phyloP scores from a whole-genome alignment of 345 rosid genomes.

The Syzygium aromaticum region DNA sequence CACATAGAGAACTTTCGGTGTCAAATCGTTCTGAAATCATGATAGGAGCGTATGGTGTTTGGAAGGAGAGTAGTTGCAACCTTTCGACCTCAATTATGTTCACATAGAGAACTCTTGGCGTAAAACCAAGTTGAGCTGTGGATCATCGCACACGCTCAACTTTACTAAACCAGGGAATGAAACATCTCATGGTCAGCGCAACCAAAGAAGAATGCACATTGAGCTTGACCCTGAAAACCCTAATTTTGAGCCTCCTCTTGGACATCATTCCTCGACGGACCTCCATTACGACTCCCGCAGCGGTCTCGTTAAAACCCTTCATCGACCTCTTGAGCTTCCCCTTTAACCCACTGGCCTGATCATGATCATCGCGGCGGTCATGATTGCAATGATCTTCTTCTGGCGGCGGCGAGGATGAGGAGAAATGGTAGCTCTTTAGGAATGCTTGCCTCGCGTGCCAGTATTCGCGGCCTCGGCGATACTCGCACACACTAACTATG shows the following conservation, averaged over 20 bases:
- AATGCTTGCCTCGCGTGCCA: constrained; percentile 45
- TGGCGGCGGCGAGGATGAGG: background rate
- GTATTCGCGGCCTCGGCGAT: constrained; percentile 14
- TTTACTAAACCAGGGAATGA: constrained; percentile 24
- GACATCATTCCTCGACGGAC: constrained; percentile 4
- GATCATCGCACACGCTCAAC: background rate
- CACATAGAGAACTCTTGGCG: background rate
- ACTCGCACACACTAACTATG: background rate
- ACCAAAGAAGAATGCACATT: constrained; percentile 4
- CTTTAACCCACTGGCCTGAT: background rate
- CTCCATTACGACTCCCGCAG: background rate
- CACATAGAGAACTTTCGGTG: too few relatives aligned
- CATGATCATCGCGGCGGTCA: background rate
- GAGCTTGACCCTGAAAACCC: constrained; percentile 18
- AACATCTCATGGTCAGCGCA: constrained; percentile 12
- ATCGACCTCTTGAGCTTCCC: constrained; percentile 19
- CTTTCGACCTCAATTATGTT: background rate
- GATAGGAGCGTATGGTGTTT: background rate
- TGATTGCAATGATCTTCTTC: background rate
- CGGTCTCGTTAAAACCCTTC: constrained; percentile 14
- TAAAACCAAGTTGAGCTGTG: background rate
- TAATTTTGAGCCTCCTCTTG: constrained; percentile 15
- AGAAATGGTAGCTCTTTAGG: constrained; percentile 33
- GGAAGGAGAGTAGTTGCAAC: background rate
- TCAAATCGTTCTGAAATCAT: too few relatives aligned